Evolutionary conservation across 352 stramenopile genomes (phyloP).

Genomic region (Pythium aphanidermatum): DNA sequence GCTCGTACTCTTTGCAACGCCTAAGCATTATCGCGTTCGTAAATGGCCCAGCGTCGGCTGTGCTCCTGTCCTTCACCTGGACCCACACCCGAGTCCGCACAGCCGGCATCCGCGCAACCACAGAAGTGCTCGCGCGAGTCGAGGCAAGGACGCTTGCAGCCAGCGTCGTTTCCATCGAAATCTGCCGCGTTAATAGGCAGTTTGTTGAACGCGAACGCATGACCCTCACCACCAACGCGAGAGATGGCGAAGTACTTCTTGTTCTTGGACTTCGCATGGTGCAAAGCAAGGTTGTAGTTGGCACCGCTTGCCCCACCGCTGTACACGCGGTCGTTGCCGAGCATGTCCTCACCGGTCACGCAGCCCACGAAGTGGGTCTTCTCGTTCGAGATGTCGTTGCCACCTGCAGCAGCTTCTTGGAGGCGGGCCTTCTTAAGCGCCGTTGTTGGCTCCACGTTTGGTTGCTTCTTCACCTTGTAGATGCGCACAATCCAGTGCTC

Average conservation of each 20-base stretch:
- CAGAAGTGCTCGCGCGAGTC: conserved; percentile 74
- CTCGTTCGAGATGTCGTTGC: conserved; percentile 61
- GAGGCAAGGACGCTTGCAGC: conserved; percentile 71
- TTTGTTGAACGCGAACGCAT: conserved; percentile 89
- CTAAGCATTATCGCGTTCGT: conserved; percentile 54
- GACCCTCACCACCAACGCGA: conserved; percentile 67
- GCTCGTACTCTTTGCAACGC: not conserved
- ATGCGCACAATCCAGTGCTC: conserved; percentile 95
- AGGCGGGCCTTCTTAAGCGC: conserved; percentile 57
- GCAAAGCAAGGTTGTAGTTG: conserved; percentile 87
- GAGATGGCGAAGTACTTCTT: conserved; percentile 89
- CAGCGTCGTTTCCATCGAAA: conserved; percentile 73
- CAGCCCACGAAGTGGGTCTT: conserved; percentile 84
- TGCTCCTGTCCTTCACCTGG: conserved; percentile 78
- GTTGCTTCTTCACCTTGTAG: conserved; percentile 90
- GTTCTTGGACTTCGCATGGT: conserved; percentile 73
- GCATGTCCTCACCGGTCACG: conserved; percentile 71
- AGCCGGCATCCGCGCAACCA: conserved; percentile 80
- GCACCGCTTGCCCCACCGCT: conserved; percentile 78
- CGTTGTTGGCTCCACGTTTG: conserved; percentile 72
- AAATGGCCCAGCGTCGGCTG: conserved; percentile 88
- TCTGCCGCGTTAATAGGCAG: conserved; percentile 55
- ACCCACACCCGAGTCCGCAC: conserved; percentile 57
- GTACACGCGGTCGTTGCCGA: conserved; percentile 87
- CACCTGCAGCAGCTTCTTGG: conserved; percentile 33